Evolutionary conservation across 805 yeast species (phyloP).

Genomic region (Cyberlindnera lachancei): DNA sequence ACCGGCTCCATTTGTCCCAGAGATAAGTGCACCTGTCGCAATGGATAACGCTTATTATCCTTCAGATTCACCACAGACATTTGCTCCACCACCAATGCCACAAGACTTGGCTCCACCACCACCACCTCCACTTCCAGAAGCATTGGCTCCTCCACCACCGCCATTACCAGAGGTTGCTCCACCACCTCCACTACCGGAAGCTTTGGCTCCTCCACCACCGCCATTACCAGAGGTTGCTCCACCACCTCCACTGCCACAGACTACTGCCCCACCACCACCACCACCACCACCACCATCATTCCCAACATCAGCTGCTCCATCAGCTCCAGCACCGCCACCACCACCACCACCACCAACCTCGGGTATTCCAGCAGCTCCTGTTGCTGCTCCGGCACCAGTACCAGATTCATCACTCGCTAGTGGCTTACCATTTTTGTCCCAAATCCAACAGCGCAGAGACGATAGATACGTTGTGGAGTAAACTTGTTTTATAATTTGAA

Average conservation of each 20-base stretch:
- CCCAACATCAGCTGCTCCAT: slow-evolving; percentile 18
- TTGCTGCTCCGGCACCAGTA: slow-evolving; percentile 12
- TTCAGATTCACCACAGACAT: too few relatives aligned
- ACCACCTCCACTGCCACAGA: slow-evolving; percentile 23
- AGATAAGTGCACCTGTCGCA: too few relatives aligned
- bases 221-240: slow-evolving; percentile 18
- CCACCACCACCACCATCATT: slow-evolving; percentile 6
- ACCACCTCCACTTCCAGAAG: slow-evolving; percentile 18
- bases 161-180: slow-evolving; percentile 28
- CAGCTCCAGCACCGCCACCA: slow-evolving; percentile 20
- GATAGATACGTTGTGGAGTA: slow-evolving; percentile 39
- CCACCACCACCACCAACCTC: slow-evolving; percentile 14
- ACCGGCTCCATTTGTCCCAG: too few relatives aligned
- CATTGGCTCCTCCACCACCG: slow-evolving; percentile 23
- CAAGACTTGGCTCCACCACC: slow-evolving; percentile 20
- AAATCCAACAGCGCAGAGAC: slow-evolving; percentile 42
- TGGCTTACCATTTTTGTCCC: slow-evolving; percentile 42
- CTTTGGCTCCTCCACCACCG: slow-evolving; percentile 26
- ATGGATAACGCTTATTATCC: too few relatives aligned
- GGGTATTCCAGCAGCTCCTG: too few relatives aligned
- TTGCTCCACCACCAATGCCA: slow-evolving; percentile 24
- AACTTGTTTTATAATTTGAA: too few relatives aligned
- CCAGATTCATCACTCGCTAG: slow-evolving; percentile 23
- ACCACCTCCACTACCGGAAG: slow-evolving; percentile 21
- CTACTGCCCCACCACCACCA: slow-evolving; percentile 10